Evolutionary conservation across 2,329 filamentous ascomycete species (phyloP).

Genomic region (Venturia oleaginea): DNA sequence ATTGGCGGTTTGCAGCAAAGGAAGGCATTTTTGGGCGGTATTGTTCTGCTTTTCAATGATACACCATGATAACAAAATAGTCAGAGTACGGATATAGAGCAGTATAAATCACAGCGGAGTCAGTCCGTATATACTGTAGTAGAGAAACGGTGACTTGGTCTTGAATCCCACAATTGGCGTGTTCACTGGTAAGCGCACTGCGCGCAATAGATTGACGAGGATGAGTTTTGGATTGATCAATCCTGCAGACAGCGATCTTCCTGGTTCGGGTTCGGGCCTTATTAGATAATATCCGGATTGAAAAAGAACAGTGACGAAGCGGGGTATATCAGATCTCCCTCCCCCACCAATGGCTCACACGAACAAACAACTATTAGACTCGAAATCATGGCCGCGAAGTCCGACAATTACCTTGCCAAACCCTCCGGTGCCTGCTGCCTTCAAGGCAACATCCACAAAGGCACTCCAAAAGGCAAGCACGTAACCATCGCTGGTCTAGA

Average conservation of each 20-base stretch:
- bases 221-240: too few species aligned
- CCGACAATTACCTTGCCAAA: constrained; percentile 20
- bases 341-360: background rate
- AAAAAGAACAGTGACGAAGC: background rate
- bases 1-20: background rate
- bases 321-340: background rate
- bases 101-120: too few species aligned
- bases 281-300: background rate
- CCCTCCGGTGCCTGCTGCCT: constrained; percentile 32
- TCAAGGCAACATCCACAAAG: constrained; percentile 32
- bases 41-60: background rate
- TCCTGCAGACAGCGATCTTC: too few species aligned
- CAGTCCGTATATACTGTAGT: too few species aligned
- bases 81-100: too few species aligned
- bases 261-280: too few species aligned
- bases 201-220: too few species aligned
- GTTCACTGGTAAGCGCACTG: too few species aligned
- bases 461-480: constrained; percentile 28
- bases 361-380: background rate
- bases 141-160: too few species aligned
- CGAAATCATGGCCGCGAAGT: background rate
- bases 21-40: background rate
- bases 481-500: constrained; percentile 27
- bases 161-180: too few species aligned
- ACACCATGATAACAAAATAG: background rate